Conservation (phyloP, 169 alveolate species). For the Theileria annulata region DNA sequence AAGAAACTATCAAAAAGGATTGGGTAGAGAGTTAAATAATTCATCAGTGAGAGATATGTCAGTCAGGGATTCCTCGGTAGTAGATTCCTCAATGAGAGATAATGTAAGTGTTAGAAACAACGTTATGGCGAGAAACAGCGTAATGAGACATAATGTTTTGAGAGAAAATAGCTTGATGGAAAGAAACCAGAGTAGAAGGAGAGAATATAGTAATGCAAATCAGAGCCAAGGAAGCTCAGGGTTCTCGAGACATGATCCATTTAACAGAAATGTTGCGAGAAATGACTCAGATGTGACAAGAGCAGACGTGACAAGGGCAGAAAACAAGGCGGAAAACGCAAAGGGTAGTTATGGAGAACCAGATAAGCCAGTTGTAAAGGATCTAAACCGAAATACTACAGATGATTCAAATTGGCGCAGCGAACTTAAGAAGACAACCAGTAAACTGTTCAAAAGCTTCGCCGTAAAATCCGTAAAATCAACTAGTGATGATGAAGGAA, state of each 20-base stretch:
- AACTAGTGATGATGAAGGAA: constrained; percentile 18
- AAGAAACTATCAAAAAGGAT: not conserved
- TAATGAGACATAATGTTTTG: no score
- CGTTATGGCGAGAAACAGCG: not conserved
- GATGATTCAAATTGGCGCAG: constrained; percentile 21
- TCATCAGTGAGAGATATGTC: not conserved
- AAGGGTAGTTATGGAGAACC: not conserved
- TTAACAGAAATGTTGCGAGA: not conserved
- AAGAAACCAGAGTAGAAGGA: not conserved
- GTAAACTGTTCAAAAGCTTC: constrained; percentile 6
- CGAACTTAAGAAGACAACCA: not conserved
- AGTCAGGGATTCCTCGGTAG: not conserved
- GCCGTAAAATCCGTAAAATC: not conserved
- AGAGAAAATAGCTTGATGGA: no score
- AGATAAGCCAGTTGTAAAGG: not conserved
- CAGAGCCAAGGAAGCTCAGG: not conserved
- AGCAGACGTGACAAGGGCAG: not conserved
- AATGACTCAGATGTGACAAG: not conserved
- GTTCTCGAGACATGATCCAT: not conserved
- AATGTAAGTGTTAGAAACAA: not conserved
- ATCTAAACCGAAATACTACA: not conserved
- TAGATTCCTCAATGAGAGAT: not conserved
- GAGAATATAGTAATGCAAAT: not conserved
- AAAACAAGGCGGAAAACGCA: not conserved
- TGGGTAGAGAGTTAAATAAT: not conserved